Evolutionary conservation across 805 yeast genomes (phyloP), one percentile per base, ranked within the genome.

Genomic region (Gaillardinia entomophila): DNA sequence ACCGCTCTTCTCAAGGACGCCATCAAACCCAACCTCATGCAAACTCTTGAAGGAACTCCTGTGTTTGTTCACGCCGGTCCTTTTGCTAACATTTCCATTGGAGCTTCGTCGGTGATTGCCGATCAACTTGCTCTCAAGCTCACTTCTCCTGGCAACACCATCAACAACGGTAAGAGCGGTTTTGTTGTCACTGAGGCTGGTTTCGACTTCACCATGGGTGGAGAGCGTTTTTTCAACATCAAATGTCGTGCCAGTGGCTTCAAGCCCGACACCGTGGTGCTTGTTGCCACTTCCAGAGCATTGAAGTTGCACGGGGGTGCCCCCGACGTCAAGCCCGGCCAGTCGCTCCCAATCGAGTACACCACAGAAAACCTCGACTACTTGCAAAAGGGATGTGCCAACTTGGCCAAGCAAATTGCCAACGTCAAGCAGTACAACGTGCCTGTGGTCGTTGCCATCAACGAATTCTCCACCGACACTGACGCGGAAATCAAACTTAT

Each of bases 121-220:
- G 98, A 90, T 58, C 79, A 79, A 57, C 76, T 90, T 62, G 98
- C 95, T 4, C 71, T 90, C 54, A 88, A 90, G 64, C 75, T 90
- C 47, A 88, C 95, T 12, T 58, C 73, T 15, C 63, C 71, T 13
- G 52, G 65, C 40, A 70, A 51, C 61, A 60, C 73, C 41, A 54
- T 55, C 35, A 66, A 66, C 47, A 57, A 48, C 39, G 72, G 77
- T 33, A 38, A 46, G 35, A 67, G 69, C 40, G 97, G 97, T 45
- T 90, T 76, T 55, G 97, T 88, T 34, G 86, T 90, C 40, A 90
- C 98, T 31, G 98, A 90, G 62, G 97, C 97, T 25, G 98, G 98
- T 33, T 90, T 90, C 65, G 97, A 90, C 62, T 90, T 92, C 71
- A 90, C 97, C 30, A 90, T 90, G 97, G 98, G 98, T 45, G 97